phyloP scores from a whole-genome alignment of 2,329 filamentous ascomycete genomes.

The Curvularia hawaiiensis region DNA sequence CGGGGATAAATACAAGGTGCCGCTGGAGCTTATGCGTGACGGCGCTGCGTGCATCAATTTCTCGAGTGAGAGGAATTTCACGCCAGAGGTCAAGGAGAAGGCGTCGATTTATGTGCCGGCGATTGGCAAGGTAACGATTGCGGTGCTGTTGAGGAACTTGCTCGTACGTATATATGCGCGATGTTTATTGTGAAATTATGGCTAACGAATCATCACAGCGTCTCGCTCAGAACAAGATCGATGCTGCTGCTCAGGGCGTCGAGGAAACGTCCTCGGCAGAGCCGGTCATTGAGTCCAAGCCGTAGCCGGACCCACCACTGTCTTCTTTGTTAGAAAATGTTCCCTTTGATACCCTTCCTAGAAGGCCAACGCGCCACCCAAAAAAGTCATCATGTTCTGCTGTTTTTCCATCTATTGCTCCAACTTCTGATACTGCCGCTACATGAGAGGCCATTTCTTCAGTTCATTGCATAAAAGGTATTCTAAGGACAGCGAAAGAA shows the following conservation, averaged over 20 bases:
- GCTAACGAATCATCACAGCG: constrained; percentile 40
- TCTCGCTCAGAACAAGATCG: constrained; percentile 52
- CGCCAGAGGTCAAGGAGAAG: constrained; percentile 87
- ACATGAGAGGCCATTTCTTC: not conserved
- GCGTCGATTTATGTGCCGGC: constrained; percentile 96
- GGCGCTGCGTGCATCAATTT: constrained; percentile 99
- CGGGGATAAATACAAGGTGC: constrained; percentile 85
- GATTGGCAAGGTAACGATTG: constrained; percentile 97
- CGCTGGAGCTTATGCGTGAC: constrained; percentile 79
- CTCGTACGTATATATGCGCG: constrained; percentile 64
- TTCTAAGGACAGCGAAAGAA: not conserved
- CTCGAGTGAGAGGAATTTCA: constrained; percentile 93
- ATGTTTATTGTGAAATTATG: too few relatives aligned
- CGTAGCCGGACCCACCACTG: constrained; percentile 3
- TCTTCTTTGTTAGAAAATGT: not conserved
- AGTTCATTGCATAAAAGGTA: not conserved
- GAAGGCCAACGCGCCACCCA: constrained; percentile 24
- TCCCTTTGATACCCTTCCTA: constrained; percentile 35
- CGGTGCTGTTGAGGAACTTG: constrained; percentile 85
- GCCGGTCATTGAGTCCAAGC: constrained; percentile 18
- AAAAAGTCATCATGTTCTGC: constrained; percentile 17
- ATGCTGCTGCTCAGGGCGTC: constrained; percentile 34
- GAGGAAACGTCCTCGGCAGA: constrained; percentile 27
- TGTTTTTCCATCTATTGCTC: not conserved
- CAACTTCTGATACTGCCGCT: not conserved